Evolutionary conservation across 1,284 basidiomycete genomes (phyloP), one percentile per base, ranked within the genome.

Genomic region (Melampsora americana): DNA sequence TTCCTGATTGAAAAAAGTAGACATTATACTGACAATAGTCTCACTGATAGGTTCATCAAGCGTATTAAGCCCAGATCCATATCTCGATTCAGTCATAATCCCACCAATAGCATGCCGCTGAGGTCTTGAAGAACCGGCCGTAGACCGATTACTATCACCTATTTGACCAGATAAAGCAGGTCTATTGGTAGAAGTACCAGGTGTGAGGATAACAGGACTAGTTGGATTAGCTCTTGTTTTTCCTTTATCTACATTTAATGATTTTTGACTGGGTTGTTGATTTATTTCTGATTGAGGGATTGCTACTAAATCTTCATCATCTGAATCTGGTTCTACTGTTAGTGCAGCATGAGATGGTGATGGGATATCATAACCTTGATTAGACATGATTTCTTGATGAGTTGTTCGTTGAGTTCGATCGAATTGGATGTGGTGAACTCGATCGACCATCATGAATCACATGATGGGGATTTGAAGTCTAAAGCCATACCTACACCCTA

Each of bases 21-120:
- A 35, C 35, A 35, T 35, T 35, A 35, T 35, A 85, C 91, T 79
- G 79, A 95, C 94, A 79, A 97, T 93, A 0, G 94, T 96, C 23
- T 88, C 87, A 9, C 89, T 88, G 18, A 96, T 88, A 0, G 94
- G 93, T 82, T 97, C 94, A 81, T 96, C 94, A 32, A 97, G 86
- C 0, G 94, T 95, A 80, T 93, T 90, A 18, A 86, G 86, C 7
- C 91, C 91, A 7, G 91, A 30, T 32, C 82, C 86, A 61, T 83
- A 91, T 90, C 93, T 87, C 69, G 91, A 92, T 84, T 96, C 93
- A 2, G 93, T 89, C 79, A 87, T 87, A 67, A 96, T 87, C n/a
- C 92, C 93, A 23, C 90, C 92, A 18, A 93, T 85, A 0, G 85
- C 90, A 80, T 88, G 87, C 75, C 50, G 50, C 50, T 53, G 50